Evolutionary conservation across 768 basidiomycete genomes (phyloP).

Genomic region (Chlorophyllum brunneum): DNA sequence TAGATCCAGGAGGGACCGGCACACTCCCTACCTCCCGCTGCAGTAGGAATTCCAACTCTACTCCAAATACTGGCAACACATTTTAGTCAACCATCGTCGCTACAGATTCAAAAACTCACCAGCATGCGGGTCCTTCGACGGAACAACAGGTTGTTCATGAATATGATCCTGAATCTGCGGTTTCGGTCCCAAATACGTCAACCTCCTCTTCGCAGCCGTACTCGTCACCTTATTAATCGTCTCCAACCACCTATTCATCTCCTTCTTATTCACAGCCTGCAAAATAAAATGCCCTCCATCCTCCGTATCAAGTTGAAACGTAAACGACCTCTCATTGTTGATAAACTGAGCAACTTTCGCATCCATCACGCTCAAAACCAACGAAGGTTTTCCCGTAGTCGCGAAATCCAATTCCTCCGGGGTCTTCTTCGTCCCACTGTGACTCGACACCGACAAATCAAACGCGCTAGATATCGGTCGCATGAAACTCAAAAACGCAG

Average conservation of each 20-base stretch:
- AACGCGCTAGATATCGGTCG: constrained; percentile 88
- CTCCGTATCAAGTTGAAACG: constrained; percentile 80
- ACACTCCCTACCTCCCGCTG: constrained; percentile 55
- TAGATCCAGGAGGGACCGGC: constrained; percentile 47
- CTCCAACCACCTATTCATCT: constrained; percentile 77
- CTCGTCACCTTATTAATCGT: constrained; percentile 69
- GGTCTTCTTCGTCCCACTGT: constrained; percentile 45
- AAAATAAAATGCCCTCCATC: constrained; percentile 83
- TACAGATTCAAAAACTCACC: constrained; percentile 39
- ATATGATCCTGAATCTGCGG: constrained; percentile 80
- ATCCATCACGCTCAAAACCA: constrained; percentile 72
- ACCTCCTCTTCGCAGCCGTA: constrained; percentile 68
- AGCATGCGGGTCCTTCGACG: constrained; percentile 70
- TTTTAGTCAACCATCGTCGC: constrained; percentile 7
- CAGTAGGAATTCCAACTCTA: constrained; percentile 67
- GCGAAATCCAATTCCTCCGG: constrained; percentile 73
- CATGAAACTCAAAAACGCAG: constrained; percentile 81
- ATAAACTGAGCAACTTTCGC: constrained; percentile 66
- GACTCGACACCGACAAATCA: constrained; percentile 44
- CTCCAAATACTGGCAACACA: constrained; percentile 61
- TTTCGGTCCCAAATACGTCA: constrained; percentile 76
- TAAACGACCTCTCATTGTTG: constrained; percentile 80
- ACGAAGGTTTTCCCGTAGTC: constrained; percentile 67
- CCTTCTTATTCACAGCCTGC: constrained; percentile 66
- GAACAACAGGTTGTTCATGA: constrained; percentile 51